phyloP scores from a whole-genome alignment of 257 asterid genomes.

The Anisodus acutangulus region DNA sequence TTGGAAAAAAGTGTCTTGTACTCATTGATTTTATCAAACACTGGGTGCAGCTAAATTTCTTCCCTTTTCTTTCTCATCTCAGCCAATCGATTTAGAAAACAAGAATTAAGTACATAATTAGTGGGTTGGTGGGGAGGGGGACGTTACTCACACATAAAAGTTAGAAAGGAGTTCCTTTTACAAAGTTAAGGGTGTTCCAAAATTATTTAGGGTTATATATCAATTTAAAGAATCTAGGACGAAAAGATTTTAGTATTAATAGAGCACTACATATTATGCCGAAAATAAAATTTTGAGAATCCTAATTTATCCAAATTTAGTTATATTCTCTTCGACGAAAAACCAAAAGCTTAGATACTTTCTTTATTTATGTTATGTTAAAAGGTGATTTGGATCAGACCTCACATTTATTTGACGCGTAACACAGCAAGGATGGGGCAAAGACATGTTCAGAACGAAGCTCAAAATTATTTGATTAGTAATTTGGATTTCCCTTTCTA shows the following conservation, averaged over 20 bases:
- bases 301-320: not conserved
- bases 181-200: not conserved
- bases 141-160: not conserved
- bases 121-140: not conserved
- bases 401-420: not conserved
- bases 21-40: not conserved
- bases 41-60: not conserved
- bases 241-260: not conserved
- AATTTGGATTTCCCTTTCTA: constrained; percentile 28
- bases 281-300: not conserved
- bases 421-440: not conserved
- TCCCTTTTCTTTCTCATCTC: not conserved
- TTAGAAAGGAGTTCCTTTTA: not conserved
- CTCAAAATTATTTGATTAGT: not conserved
- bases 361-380: not conserved
- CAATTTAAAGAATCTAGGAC: not conserved
- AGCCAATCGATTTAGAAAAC: not conserved
- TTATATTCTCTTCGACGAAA: not conserved
- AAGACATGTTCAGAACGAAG: not conserved
- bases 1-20: not conserved
- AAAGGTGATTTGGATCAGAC: not conserved
- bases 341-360: not conserved
- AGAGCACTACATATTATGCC: not conserved
- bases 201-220: not conserved
- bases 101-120: not conserved